Base-by-base conservation (phyloP, 176 grass and related monocot species). In the Calamus simplicifolius region DNA sequence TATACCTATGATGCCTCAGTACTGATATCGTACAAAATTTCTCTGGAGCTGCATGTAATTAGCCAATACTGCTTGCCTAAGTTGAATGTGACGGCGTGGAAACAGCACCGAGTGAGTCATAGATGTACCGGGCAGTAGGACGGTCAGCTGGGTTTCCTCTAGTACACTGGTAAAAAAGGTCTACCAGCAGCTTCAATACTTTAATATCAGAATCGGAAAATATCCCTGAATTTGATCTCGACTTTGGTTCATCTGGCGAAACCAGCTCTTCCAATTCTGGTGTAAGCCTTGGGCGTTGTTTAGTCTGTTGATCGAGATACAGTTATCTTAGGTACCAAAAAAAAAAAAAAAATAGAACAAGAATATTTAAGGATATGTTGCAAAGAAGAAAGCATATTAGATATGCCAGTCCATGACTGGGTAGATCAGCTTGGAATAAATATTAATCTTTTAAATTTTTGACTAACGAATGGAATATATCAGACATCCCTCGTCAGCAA, bases 131-230 rank as follows among this genome's bases (percentile, higher is more conserved):
- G 4, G 78, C 93, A 51, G 85, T 77, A n/a, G 87, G 84, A 4
- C 87, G 87, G 43, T 67, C 80, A 51, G 75, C 75, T 38, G 75
- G 78, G 18, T 63, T 63, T 67, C 78, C 83, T 70, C 79, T 75
- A 58, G 81, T 97, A 43, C 93, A 97, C 81, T 80, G 81, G 61
- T 88, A 79, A 67, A 98, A 98, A 26, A 91, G 75, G 57, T 91
- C 75, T 63, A 91, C 77, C 54, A 97, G 63, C 56, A 72, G 69
- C 78, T 79, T 91, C 27, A 97, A 48, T 68, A 87, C 91, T 55
- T 88, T 76, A 28, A 81, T 72, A 43, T 82, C 75, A 51, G 75
- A 56, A 85, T 88, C 81, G 59, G 72, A 91, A 66, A 71, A 82
- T 63, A 82, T 71, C 35, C 75, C 75, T 54, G 84, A 61, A 14